These are phyloP conservation scores for Inosperma sp. DNA, from an alignment of 768 basidiomycete species.

Conservation along the genomic window DNA sequence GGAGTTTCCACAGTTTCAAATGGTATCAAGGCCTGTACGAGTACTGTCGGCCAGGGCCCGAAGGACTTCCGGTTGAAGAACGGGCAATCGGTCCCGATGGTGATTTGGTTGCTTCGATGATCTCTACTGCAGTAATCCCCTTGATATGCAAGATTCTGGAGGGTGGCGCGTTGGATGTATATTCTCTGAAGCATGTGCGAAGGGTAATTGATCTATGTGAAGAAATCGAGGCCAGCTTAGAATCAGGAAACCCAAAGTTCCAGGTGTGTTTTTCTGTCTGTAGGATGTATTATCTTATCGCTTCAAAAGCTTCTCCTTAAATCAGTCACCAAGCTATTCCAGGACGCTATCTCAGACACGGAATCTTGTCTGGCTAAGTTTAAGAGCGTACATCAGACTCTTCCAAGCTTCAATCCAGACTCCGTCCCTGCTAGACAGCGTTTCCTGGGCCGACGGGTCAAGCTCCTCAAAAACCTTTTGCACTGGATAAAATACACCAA, in stretches of 20 bases:
- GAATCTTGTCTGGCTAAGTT: conserved; percentile 49
- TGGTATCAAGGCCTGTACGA: conserved; percentile 80
- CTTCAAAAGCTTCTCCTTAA: conserved; percentile 51
- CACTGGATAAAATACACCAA: conserved; percentile 73
- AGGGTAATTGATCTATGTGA: conserved; percentile 71
- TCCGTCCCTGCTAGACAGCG: conserved; percentile 67
- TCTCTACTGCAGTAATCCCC: conserved; percentile 79
- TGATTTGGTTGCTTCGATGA: conserved; percentile 83
- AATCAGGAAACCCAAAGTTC: conserved; percentile 55
- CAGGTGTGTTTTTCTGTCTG: conserved; percentile 41
- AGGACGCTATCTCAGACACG: conserved; percentile 49
- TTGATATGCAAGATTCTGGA: conserved; percentile 68
- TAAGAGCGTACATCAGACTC: conserved; percentile 29
- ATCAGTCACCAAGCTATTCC: conserved; percentile 48
- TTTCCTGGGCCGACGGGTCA: conserved; percentile 60
- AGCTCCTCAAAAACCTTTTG: conserved; percentile 69
- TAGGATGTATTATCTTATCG: conserved; percentile 3
- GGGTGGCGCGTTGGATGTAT: conserved; percentile 78
- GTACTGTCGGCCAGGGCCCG: conserved; percentile 59
- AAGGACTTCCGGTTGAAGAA: conserved; percentile 39
- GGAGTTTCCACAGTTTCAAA: conserved; percentile 68
- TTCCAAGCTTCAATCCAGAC: conserved; percentile 67
- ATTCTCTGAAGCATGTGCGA: conserved; percentile 60
- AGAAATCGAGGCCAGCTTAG: conserved; percentile 73
- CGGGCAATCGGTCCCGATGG: conserved; percentile 74